Evolutionary conservation across 139 green algal genomes (phyloP), one percentile per base, ranked within the genome.

Genomic region (Asterochloris sp.): DNA sequence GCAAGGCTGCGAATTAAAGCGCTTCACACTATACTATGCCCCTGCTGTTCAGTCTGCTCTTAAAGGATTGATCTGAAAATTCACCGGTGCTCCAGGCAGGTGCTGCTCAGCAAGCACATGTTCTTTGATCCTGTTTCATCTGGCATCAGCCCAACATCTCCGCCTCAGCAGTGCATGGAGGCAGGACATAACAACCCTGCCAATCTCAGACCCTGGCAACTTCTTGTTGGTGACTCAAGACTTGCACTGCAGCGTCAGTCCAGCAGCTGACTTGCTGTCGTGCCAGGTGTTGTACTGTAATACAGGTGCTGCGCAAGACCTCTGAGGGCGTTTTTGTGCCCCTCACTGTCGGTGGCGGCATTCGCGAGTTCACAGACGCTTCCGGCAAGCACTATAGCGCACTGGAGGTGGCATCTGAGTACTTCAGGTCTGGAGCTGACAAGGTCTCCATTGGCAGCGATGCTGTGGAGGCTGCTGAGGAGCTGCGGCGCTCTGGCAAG

Each of bases 311-410:
- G 71, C 77, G 84, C 10, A 77, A 87, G 62, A 89, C 97, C 23
- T 96, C 89, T 63, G 92, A 98, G 91, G 94, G 91, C 14, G 95
- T 99, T 24, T 99, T 99, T 92, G 97, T 99, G 81, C 97, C 97
- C 12, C 89, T 99, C 17, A 99, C 97, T 24, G 95, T 99, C 47
- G 97, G 97, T 24, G 97, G 97, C 19, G 97, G 97, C 84, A 99
- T 99, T 86, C 82, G 94, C 13, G 94, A 91, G 64, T 98, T 99
- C 84, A 97, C 89, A 27, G 96, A 99, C 83, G 86, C 78, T 12
- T 81, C 89, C 12, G 95, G 95, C 71, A 86, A 82, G 38, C 83
- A 81, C 73, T 98, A 98, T 91, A 89, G 84, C 9, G 94, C 94
- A 12, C 85, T 99, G n/a, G 89, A 98, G 83, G 97, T 99, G 69